Conservation (phyloP, 2,329 filamentous ascomycete genomes). For the Clarireedia sp. region DNA sequence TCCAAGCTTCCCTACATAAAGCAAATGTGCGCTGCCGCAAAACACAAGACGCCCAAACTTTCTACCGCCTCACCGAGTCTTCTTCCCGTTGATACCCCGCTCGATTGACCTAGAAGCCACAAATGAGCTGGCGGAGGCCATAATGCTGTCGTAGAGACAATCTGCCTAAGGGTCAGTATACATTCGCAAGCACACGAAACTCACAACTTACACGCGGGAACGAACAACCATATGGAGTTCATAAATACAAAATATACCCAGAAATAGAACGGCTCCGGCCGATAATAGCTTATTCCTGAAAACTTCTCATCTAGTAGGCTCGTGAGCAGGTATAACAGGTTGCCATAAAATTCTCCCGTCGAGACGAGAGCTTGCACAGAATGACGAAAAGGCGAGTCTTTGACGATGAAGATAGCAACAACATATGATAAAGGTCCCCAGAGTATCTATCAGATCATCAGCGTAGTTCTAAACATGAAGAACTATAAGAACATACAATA, state of each 20-base stretch:
- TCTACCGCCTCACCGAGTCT: background rate
- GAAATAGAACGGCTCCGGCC: constrained; percentile 53
- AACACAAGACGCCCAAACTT: background rate
- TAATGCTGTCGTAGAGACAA: constrained; percentile 19
- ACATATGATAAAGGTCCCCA: constrained; percentile 53
- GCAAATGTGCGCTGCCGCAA: background rate
- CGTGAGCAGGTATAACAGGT: constrained; percentile 53
- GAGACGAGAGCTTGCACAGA: constrained; percentile 38
- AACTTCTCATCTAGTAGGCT: constrained; percentile 41
- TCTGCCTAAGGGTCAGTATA: background rate
- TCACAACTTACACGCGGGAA: constrained; percentile 43
- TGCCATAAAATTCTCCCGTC: constrained; percentile 36
- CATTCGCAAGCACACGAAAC: constrained; percentile 18
- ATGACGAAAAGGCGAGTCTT: constrained; percentile 39
- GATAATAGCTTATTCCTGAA: constrained; percentile 42
- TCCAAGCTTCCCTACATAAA: too few species aligned
- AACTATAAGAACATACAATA: constrained; percentile 27
- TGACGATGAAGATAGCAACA: constrained; percentile 39
- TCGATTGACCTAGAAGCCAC: background rate
- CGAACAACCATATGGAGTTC: constrained; percentile 52
- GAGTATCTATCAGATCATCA: constrained; percentile 33
- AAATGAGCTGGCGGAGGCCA: constrained; percentile 21
- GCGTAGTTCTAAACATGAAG: background rate
- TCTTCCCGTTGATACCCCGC: background rate
- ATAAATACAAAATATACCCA: constrained; percentile 57